Conservation (phyloP, 176 grass and related monocot genomes). For the Carex myosuroides region DNA sequence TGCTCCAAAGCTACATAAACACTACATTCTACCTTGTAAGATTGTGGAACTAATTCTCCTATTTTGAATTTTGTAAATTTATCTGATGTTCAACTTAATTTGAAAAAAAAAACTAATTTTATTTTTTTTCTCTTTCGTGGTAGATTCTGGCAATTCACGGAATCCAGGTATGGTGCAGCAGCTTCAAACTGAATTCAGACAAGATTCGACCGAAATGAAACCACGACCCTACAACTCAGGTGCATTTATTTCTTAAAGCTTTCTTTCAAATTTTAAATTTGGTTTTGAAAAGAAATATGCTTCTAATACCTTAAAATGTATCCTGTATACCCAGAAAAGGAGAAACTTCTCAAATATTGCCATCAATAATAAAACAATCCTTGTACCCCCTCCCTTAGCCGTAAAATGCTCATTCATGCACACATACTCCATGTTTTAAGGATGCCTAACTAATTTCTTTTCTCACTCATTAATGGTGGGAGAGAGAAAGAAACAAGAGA, state of each 20-base stretch:
- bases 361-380: not conserved
- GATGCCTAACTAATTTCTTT: not conserved
- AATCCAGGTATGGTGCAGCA: conserved; percentile 33
- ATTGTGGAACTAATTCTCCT: not conserved
- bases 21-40: conserved; percentile 86
- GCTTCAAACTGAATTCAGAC: conserved; percentile 38
- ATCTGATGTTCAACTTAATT: conserved; percentile 6
- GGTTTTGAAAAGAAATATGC: not conserved
- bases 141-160: conserved; percentile 48
- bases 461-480: not conserved
- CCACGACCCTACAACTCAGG: conserved; percentile 63
- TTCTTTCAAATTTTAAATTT: conserved; percentile 18
- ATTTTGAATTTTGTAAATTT: conserved; percentile 6
- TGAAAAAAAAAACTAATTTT: not conserved
- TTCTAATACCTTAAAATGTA: not conserved
- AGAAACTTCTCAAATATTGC: not conserved
- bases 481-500: not conserved
- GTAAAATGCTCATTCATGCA: not conserved
- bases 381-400: not conserved
- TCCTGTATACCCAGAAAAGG: not conserved
- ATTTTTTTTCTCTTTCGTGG: conserved; percentile 7
- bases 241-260: conserved; percentile 23
- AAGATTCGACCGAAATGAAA: conserved; percentile 33
- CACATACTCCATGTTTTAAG: not conserved
- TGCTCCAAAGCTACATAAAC: conserved; percentile 61